Conservation (phyloP, 306 rosid species). For the Macrotyloma uniflorum region DNA sequence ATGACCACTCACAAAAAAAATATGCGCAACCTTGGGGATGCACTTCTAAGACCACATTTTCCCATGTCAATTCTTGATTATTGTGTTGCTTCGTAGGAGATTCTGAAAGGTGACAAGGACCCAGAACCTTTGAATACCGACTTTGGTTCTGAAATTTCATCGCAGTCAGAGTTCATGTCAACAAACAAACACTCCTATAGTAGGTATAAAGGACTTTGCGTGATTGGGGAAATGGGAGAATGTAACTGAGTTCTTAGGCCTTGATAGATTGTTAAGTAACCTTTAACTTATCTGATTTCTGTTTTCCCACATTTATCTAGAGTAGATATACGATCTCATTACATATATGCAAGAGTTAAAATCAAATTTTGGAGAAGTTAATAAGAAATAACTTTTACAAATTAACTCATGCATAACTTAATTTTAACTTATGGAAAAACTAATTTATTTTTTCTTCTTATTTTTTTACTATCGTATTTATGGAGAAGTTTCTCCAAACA, state of each 20-base stretch:
- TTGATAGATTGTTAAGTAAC: conserved; percentile 19
- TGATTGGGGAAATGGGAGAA: conserved; percentile 24
- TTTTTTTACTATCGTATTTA: no score
- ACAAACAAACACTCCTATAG: conserved; percentile 54
- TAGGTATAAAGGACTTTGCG: conserved; percentile 41
- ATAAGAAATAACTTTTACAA: no score
- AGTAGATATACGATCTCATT: conserved; percentile 20
- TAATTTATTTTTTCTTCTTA: no score
- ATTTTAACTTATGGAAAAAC: no score
- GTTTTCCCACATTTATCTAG: conserved; percentile 2
- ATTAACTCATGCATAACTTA: no score
- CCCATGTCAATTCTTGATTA: conserved; percentile 21
- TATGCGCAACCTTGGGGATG: not conserved
- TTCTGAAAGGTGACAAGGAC: conserved; percentile 52
- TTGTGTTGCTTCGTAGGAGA: conserved; percentile 55
- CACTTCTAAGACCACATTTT: not conserved
- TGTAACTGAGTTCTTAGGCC: conserved; percentile 2
- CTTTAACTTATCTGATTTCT: conserved; percentile 18
- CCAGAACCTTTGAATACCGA: conserved; percentile 56
- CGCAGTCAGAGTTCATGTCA: conserved; percentile 68
- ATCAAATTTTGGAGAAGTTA: no score
- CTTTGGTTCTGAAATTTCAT: conserved; percentile 64
- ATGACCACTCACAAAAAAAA: conserved; percentile 10
- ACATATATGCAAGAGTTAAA: not conserved
- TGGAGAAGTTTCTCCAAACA: no score